These are phyloP conservation scores for Teunomyces lycoperdinae DNA, from an alignment of 805 yeast species.

Conservation along the genomic window DNA sequence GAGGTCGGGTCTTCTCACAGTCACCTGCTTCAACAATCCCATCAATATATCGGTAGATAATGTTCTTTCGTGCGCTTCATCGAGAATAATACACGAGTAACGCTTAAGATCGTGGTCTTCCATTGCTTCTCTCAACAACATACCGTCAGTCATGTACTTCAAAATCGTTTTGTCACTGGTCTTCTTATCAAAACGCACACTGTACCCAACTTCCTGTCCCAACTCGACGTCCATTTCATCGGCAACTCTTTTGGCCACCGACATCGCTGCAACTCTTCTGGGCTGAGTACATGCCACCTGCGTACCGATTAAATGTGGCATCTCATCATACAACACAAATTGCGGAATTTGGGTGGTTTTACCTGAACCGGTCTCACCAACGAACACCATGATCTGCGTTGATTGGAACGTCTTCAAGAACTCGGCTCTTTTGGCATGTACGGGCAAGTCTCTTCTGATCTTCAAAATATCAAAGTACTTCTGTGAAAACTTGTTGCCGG, in stretches of 20 bases:
- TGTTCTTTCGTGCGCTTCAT: slow-evolving; percentile 98
- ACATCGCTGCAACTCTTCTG: slow-evolving; percentile 98
- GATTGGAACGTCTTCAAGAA: slow-evolving; percentile 79
- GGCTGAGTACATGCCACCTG: slow-evolving; percentile 97
- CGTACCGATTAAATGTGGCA: slow-evolving; percentile 80
- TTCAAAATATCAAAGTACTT: slow-evolving; percentile 77
- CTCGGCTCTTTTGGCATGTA: slow-evolving; percentile 88
- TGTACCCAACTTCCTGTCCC: slow-evolving; percentile 95
- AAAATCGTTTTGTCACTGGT: slow-evolving; percentile 77
- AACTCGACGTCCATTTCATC: slow-evolving; percentile 93
- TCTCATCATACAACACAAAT: slow-evolving; percentile 86
- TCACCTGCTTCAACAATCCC: slow-evolving; percentile 88
- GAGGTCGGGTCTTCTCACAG: slow-evolving; percentile 76
- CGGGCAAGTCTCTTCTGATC: slow-evolving; percentile 84
- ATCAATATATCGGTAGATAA: slow-evolving; percentile 93
- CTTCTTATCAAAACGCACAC: slow-evolving; percentile 89
- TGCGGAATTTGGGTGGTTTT: slow-evolving; percentile 98
- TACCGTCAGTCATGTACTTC: slow-evolving; percentile 98
- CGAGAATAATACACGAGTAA: slow-evolving; percentile 88
- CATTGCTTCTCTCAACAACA: slow-evolving; percentile 96
- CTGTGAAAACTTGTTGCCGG: slow-evolving; percentile 58
- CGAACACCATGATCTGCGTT: slow-evolving; percentile 94
- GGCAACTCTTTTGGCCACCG: slow-evolving; percentile 96
- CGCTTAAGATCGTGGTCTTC: slow-evolving; percentile 79
- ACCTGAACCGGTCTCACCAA: slow-evolving; percentile 99